phyloP scores from a whole-genome alignment of 2,329 filamentous ascomycete genomes.

The Ceratocystis huliohia region DNA sequence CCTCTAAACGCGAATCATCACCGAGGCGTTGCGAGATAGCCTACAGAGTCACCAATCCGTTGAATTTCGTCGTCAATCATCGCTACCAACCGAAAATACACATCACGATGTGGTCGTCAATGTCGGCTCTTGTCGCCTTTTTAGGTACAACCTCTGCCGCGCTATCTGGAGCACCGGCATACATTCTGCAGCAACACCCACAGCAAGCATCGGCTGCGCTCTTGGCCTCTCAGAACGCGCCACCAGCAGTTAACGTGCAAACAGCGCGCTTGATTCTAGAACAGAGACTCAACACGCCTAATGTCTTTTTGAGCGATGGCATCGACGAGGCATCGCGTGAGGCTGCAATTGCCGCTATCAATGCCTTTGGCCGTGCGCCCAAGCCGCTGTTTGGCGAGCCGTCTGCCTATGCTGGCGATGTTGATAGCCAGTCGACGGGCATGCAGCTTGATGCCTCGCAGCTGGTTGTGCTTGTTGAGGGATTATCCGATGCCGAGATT shows the following conservation, averaged over 20 bases:
- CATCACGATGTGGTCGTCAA: conserved; percentile 13
- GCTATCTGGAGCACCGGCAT: conserved; percentile 17
- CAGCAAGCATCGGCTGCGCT: neutral
- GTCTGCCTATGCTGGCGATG: neutral
- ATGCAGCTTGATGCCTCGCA: conserved; percentile 29
- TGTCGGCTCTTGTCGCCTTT: conserved; percentile 19
- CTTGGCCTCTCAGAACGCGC: neutral
- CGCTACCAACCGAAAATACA: neutral
- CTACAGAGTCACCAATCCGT: neutral
- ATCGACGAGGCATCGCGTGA: conserved; percentile 19
- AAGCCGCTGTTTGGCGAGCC: conserved; percentile 16
- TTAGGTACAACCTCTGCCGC: conserved; percentile 15
- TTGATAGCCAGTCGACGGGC: neutral
- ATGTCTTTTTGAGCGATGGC: conserved; percentile 17
- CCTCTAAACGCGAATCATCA: neutral
- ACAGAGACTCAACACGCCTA: conserved; percentile 20
- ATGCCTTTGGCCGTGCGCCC: conserved; percentile 19
- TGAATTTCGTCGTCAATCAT: neutral
- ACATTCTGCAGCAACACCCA: conserved; percentile 12
- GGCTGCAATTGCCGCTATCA: conserved; percentile 17
- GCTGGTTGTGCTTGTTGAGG: conserved; percentile 48
- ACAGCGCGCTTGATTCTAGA: conserved; percentile 20
- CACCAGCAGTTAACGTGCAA: conserved; percentile 13
- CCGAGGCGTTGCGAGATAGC: neutral
- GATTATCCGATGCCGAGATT: conserved; percentile 37